Evolutionary conservation across 305 asterid genomes (phyloP).

Genomic region (Fraxinus velutina): DNA sequence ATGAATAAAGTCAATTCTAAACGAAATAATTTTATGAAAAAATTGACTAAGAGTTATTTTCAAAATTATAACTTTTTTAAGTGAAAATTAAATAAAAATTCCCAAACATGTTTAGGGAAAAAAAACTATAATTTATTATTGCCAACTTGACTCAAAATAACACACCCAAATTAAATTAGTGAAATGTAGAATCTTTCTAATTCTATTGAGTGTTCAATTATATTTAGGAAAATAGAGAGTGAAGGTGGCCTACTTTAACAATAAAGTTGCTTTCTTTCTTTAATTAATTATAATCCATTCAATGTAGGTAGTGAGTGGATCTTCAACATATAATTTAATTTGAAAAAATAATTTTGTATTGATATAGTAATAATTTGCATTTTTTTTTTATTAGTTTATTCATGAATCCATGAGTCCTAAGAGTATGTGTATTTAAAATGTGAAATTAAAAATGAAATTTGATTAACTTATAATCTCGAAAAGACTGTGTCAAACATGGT

Average conservation of each 20-base stretch:
- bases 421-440: background rate
- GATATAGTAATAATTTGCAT: background rate
- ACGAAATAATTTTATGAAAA: background rate
- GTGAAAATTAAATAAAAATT: background rate
- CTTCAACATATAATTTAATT: background rate
- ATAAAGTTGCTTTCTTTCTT: background rate
- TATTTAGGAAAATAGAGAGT: background rate
- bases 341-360: background rate
- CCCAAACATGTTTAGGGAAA: background rate
- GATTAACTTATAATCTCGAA: background rate
- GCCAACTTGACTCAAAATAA: background rate
- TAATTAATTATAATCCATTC: background rate
- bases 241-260: background rate
- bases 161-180: background rate
- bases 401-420: background rate
- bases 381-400: background rate
- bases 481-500: background rate
- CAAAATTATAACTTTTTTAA: background rate
- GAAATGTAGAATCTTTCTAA: background rate
- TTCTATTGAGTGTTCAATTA: background rate
- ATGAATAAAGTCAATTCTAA: background rate
- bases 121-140: background rate
- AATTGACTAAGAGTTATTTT: background rate
- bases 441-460: background rate
- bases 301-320: background rate